Evolutionary conservation across 371 early-diverging fungal species (phyloP).

Genomic region (Paraphysoderma sedebokerense): DNA sequence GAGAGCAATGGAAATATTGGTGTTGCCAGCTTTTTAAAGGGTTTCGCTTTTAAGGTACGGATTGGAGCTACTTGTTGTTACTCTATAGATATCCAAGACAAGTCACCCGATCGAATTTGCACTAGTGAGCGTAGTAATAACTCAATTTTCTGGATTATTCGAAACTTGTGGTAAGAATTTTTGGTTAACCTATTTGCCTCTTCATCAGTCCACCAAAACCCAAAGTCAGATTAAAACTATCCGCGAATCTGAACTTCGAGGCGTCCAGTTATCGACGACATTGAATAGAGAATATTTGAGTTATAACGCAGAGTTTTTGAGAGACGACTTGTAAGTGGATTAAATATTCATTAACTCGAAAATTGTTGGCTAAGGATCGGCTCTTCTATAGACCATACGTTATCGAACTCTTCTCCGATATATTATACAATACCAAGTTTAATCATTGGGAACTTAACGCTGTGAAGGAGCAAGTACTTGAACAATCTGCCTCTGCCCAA

Average conservation of each 20-base stretch:
- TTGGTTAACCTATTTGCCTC: background rate
- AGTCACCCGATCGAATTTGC: background rate
- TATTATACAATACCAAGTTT: slow-evolving; percentile 62
- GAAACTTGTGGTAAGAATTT: background rate
- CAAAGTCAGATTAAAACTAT: slow-evolving; percentile 75
- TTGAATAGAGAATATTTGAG: slow-evolving; percentile 68
- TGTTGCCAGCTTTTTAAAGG: slow-evolving; percentile 78
- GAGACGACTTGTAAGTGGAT: slow-evolving; percentile 66
- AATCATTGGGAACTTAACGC: slow-evolving; percentile 73
- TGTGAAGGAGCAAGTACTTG: slow-evolving; percentile 45
- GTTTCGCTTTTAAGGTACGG: slow-evolving; percentile 78
- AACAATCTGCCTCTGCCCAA: slow-evolving; percentile 43
- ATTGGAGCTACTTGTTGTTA: too few species aligned
- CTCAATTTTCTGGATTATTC: background rate
- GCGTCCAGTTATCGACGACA: slow-evolving; percentile 63
- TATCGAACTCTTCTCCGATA: slow-evolving; percentile 60
- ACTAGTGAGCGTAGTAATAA: background rate
- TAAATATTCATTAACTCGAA: slow-evolving; percentile 2
- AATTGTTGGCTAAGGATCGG: background rate
- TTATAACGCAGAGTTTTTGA: slow-evolving; percentile 74
- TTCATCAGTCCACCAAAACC: slow-evolving; percentile 31
- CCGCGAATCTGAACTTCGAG: slow-evolving; percentile 86
- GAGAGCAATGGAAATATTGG: slow-evolving; percentile 54
- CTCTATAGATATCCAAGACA: too few species aligned
- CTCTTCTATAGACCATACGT: slow-evolving; percentile 51